Base-by-base conservation (phyloP, 768 basidiomycete genomes). In the Mycena polygramma region DNA sequence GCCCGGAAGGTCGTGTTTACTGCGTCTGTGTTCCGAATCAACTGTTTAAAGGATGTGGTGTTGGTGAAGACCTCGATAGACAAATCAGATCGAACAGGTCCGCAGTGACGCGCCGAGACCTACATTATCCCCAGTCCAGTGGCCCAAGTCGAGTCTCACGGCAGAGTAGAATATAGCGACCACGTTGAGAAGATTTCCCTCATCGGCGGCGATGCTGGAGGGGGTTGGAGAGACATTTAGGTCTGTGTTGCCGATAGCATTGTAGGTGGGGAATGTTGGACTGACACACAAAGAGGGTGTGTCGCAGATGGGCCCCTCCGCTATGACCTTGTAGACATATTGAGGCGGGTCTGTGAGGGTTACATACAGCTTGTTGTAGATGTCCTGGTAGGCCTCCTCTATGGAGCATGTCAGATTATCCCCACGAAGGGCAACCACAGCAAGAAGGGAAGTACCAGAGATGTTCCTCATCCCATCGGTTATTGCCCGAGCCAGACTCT, bases 101-200 rank as follows among this genome's bases (percentile, higher is more conserved):
- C 53, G 22, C 19, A 7, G 39, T n/a, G 6, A 24, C 35, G 7
- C n/a, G 30, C 30, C 30, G 30, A 30, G 30, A 46, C 63, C 22
- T 24, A 73, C 71, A 59, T 73, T 73, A 36, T 73, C 37, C 4
- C 22, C 2, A 7, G 68, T 69, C 71, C 71, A 73, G 36, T 69
- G 62, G 7, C 71, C 71, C 36, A 73, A 24, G 30, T 73, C 72
- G 35, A 73, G 41, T n/a, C 69, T 22, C 39, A 71, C 69, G n/a
- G 69, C 69, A 45, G 49, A 11, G 46, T 41, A 70, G 26, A 73
- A 68, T 20, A 70, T 30, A 7, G 59, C 61, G 35, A 66, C 45
- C 10, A 68, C 36, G 22, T 70, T 72, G 35, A 60, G 65, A 19
- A 72, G 57, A 41, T 68, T 72, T 2, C 39, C 24, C 37, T 59